A percentile compares a stretch with the other conserved stretches of the same genome.
Conservation (phyloP, 164 flowering plant genomes). For the Brasenia schreberi region DNA sequence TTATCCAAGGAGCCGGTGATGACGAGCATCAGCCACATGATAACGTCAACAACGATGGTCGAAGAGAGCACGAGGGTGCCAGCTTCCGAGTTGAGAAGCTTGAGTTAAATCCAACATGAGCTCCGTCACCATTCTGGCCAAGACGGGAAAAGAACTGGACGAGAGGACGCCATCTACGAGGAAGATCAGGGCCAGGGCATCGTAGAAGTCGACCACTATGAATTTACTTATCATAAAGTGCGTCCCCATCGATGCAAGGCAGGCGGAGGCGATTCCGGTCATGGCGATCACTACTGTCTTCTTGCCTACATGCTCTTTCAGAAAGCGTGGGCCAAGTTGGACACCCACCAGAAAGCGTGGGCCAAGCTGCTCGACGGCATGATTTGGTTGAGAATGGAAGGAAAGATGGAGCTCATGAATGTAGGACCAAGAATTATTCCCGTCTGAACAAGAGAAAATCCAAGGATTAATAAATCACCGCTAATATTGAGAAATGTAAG, state of each 20-base stretch:
- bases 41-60: not conserved
- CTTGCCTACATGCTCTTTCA: conserved; percentile 7
- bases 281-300: conserved; percentile 16
- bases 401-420: conserved; percentile 6
- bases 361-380: conserved; percentile 12
- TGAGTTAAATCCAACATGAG: too few relatives aligned
- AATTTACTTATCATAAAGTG: conserved; percentile 6
- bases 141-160: conserved; percentile 7
- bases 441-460: conserved; percentile 5
- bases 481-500: too few relatives aligned
- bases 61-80: conserved; percentile 9
- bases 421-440: conserved; percentile 25
- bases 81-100: conserved; percentile 11
- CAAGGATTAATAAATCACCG: too few relatives aligned
- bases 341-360: conserved; percentile 22
- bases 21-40: not conserved
- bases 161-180: conserved; percentile 19
- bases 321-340: conserved; percentile 16
- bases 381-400: not conserved
- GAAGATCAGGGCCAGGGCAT: conserved; percentile 11
- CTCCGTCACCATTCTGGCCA: conserved; percentile 13
- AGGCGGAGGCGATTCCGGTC: conserved; percentile 21
- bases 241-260: conserved; percentile 11
- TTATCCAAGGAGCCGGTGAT: not conserved
- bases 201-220: not conserved